phyloP scores from a whole-genome alignment of 352 stramenopile genomes.

The Phytophthora palmivora region DNA sequence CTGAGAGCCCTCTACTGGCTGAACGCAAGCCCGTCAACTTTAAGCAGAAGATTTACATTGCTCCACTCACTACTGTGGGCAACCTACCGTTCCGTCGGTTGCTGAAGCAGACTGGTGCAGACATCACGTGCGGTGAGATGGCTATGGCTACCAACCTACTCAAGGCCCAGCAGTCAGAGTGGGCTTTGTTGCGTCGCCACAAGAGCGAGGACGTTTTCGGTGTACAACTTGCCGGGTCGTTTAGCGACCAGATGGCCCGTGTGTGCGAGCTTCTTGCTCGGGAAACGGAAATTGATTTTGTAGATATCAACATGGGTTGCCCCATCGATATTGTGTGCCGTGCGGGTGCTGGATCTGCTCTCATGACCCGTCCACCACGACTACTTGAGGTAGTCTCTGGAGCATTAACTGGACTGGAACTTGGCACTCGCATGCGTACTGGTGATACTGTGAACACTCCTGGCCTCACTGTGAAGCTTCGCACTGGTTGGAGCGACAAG shows the following conservation, averaged over 20 bases:
- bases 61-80: slow-evolving; percentile 99
- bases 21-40: slow-evolving; percentile 96
- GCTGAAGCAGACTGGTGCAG: slow-evolving; percentile 97
- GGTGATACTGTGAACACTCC: slow-evolving; percentile 39
- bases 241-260: slow-evolving; percentile 94
- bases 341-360: slow-evolving; percentile 88
- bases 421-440: slow-evolving; percentile 52
- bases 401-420: slow-evolving; percentile 86
- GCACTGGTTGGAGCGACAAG: slow-evolving; percentile 97
- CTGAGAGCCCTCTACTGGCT: slow-evolving; percentile 51
- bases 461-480: slow-evolving; percentile 98
- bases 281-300: slow-evolving; percentile 96
- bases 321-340: slow-evolving; percentile 97
- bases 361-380: slow-evolving; percentile 94
- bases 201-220: slow-evolving; percentile 98
- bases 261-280: slow-evolving; percentile 94
- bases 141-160: slow-evolving; percentile 95
- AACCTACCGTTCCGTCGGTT: slow-evolving; percentile 99
- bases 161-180: slow-evolving; percentile 95
- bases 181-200: slow-evolving; percentile 97
- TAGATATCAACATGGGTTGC: slow-evolving; percentile 99
- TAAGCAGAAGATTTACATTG: slow-evolving; percentile 98
- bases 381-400: slow-evolving; percentile 91
- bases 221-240: slow-evolving; percentile 95
- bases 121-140: slow-evolving; percentile 99